phyloP scores from a whole-genome alignment of 768 basidiomycete species.

The Kwoniella dendrophila region DNA sequence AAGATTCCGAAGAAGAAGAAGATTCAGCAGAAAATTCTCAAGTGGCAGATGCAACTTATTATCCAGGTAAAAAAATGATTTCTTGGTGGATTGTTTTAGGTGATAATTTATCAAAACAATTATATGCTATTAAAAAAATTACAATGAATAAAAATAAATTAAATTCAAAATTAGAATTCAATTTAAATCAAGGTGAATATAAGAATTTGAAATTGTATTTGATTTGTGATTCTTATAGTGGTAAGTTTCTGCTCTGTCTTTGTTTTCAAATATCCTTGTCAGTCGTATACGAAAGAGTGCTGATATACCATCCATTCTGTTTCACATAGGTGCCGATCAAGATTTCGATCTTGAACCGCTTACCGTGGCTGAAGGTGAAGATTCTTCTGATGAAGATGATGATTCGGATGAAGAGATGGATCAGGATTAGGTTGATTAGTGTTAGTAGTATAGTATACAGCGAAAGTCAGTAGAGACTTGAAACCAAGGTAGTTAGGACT shows the following conservation, averaged over 20 bases:
- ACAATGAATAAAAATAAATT: constrained; percentile 70
- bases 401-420: constrained; percentile 60
- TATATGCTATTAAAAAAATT: constrained; percentile 85
- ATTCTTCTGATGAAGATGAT: constrained; percentile 73
- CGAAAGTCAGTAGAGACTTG: too few relatives aligned
- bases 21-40: constrained; percentile 67
- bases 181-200: constrained; percentile 72
- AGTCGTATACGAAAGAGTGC: background rate
- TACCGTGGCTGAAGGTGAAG: constrained; percentile 87
- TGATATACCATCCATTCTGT: background rate
- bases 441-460: too few relatives aligned
- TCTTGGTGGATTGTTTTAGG: constrained; percentile 98
- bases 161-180: constrained; percentile 85
- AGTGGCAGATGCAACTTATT: constrained; percentile 88
- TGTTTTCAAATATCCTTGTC: background rate
- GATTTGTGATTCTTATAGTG: constrained; percentile 88
- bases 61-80: constrained; percentile 83
- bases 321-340: constrained; percentile 70
- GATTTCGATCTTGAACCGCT: constrained; percentile 80
- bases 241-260: constrained; percentile 23
- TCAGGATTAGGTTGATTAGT: constrained; percentile 39
- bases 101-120: constrained; percentile 69
- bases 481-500: too few relatives aligned
- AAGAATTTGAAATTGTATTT: constrained; percentile 83
- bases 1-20: constrained; percentile 70